Evolutionary conservation across 352 stramenopile species (phyloP).

Genomic region (Halophytophthora polymorphica): DNA sequence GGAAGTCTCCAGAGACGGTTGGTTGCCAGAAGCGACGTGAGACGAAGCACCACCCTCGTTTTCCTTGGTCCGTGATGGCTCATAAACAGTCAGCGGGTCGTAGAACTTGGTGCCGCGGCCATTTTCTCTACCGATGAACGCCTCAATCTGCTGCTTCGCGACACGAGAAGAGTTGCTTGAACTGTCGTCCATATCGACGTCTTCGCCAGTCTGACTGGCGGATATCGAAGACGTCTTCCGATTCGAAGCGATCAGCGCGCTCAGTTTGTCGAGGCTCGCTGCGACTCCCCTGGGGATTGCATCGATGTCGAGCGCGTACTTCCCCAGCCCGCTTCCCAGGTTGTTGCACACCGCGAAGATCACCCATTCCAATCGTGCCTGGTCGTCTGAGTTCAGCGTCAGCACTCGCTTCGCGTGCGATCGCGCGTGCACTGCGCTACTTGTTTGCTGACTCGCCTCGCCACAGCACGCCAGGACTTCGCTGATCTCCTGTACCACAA

Average conservation of each 20-base stretch:
- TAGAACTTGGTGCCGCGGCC: slow-evolving; percentile 57
- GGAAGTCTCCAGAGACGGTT: slow-evolving; percentile 4
- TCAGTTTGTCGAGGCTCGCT: slow-evolving; percentile 70
- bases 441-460: background rate
- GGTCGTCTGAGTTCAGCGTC: slow-evolving; percentile 47
- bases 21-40: background rate
- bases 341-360: slow-evolving; percentile 80
- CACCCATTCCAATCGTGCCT: slow-evolving; percentile 71
- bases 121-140: slow-evolving; percentile 51
- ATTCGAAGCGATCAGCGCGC: slow-evolving; percentile 41
- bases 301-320: slow-evolving; percentile 70
- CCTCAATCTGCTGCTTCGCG: slow-evolving; percentile 47
- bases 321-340: slow-evolving; percentile 60
- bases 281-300: slow-evolving; percentile 52
- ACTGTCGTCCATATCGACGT: slow-evolving; percentile 1
- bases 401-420: slow-evolving; percentile 1
- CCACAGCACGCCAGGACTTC: slow-evolving; percentile 42
- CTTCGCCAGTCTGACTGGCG: slow-evolving; percentile 9
- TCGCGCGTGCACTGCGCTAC: background rate
- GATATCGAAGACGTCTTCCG: slow-evolving; percentile 22
- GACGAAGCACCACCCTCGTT: background rate
- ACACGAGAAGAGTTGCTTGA: background rate
- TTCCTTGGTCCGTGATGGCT: slow-evolving; percentile 1
- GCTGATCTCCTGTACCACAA: slow-evolving; percentile 78
- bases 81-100: slow-evolving; percentile 19